Percentiles rank a stretch among this genome's conserved stretches.
phyloP scores from a whole-genome alignment of 1,284 basidiomycete genomes.

The Anthracocystis walkeri region DNA sequence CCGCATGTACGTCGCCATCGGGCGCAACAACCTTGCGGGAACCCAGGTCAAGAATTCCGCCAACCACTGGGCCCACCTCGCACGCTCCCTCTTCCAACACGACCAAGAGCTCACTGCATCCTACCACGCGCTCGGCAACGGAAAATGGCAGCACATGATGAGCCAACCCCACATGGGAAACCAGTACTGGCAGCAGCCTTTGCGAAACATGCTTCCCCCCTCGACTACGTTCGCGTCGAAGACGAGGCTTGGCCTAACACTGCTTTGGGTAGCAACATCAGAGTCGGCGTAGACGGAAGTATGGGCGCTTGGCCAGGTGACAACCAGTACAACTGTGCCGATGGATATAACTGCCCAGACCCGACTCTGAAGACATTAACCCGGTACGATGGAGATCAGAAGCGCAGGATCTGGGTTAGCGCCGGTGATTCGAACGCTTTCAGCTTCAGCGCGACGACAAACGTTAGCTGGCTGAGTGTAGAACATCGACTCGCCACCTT shows the following conservation, averaged over 20 bases:
- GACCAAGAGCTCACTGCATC: constrained; percentile 19
- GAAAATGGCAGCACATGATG: constrained; percentile 42
- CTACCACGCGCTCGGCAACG: constrained; percentile 21
- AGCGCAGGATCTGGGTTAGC: constrained; percentile 27
- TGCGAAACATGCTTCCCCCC: constrained; percentile 30
- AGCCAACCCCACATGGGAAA: constrained; percentile 35
- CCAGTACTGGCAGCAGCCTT: constrained; percentile 42
- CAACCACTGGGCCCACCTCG: constrained; percentile 19
- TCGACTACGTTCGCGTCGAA: constrained; percentile 11
- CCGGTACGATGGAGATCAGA: constrained; percentile 29
- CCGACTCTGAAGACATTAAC: constrained; percentile 10
- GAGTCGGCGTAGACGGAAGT: constrained; percentile 30
- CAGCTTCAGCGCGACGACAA: constrained; percentile 21
- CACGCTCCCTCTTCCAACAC: constrained; percentile 17
- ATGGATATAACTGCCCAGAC: constrained; percentile 41
- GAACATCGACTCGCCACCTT: constrained; percentile 19
- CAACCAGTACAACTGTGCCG: constrained; percentile 41
- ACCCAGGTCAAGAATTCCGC: constrained; percentile 37
- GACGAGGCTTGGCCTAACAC: constrained; percentile 26
- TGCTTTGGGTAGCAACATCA: constrained; percentile 22
- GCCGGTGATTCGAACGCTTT: constrained; percentile 23
- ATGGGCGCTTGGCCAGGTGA: constrained; percentile 43
- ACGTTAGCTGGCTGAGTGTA: constrained; percentile 21
- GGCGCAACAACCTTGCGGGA: constrained; percentile 30
- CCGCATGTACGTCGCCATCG: constrained; percentile 30